Conservation (phyloP, 352 stramenopile genomes). For the Globisporangium perplexum region DNA sequence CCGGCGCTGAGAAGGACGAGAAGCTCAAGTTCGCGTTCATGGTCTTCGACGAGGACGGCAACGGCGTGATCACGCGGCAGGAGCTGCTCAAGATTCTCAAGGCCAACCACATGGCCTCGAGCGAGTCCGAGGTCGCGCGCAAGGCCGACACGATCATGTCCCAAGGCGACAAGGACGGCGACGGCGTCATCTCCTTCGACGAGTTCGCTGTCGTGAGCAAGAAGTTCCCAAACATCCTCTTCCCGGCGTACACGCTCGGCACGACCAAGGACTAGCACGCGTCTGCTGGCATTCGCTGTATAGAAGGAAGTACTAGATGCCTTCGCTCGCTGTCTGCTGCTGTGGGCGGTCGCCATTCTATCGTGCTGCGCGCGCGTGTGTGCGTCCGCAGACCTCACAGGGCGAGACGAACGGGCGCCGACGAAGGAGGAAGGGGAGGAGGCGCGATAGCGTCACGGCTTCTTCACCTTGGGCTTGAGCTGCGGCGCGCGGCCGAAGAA, state of each 20-base stretch:
- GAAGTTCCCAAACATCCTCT: slow-evolving; percentile 96
- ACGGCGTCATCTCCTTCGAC: slow-evolving; percentile 96
- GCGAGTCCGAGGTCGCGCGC: slow-evolving; percentile 88
- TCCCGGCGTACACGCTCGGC: slow-evolving; percentile 78
- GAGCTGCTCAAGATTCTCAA: slow-evolving; percentile 95
- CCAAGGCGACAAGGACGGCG: slow-evolving; percentile 94
- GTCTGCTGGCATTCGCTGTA: neutral
- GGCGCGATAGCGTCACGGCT: slow-evolving; percentile 10
- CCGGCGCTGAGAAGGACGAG: slow-evolving; percentile 92
- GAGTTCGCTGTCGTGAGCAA: slow-evolving; percentile 95
- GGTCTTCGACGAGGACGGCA: slow-evolving; percentile 94
- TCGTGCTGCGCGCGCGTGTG: neutral
- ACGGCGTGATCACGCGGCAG: slow-evolving; percentile 92
- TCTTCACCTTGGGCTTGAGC: slow-evolving; percentile 25
- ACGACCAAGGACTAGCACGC: slow-evolving; percentile 43
- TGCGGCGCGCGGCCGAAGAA: slow-evolving; percentile 67
- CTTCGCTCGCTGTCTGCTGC: neutral
- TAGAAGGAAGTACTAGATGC: neutral
- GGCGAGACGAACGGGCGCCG: neutral
- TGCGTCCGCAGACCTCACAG: neutral
- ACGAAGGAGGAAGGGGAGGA: neutral
- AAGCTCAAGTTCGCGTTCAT: slow-evolving; percentile 97
- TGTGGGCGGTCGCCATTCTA: neutral
- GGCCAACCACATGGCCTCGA: slow-evolving; percentile 93
- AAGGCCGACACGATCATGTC: slow-evolving; percentile 98